Base-by-base conservation (phyloP, 441 rosid genomes). In the Pelargonium fulgidum region DNA sequence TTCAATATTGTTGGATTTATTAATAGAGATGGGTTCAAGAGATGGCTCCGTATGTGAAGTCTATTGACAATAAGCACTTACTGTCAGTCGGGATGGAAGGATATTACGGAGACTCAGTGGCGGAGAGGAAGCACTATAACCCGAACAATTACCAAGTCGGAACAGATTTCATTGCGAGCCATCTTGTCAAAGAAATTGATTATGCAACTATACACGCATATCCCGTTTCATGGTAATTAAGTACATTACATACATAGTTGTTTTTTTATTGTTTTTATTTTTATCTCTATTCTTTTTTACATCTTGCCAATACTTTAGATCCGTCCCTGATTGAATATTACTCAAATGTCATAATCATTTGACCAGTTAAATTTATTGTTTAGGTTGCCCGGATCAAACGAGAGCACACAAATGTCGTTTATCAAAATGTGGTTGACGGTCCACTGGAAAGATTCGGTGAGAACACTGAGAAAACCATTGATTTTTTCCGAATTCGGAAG, bases 151-250 rank as follows among this genome's bases (percentile, higher is more conserved):
- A 75, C 68, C 78, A 73, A 77, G 80, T 81, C 4, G 80, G 81
- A 12, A 79, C 84, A 3, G 84, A 76, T 68, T 80, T 74, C 63
- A 72, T 82, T 45, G 68, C 39, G 68, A 80, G 62, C 74, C 67
- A 82, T 67, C 79, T 69, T 16, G 44, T 76, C n/a, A 50, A 42
- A 13, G 80, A 73, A 58, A 82, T 82, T 16, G 82, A 82, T 72
- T 82, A 80, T 12, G 68, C 79, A 13, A 80, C 82, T 1, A 76
- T 80, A 10, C 86, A 82, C n/a, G 82, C 82, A 13, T 82, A 80
- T 68, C 82, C 84, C 62, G 82, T 74, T 26, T 29, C 69, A 26
- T 82, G 82, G 83, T 83, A 65, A 48, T 42, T 45, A 11, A 59
- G 17, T 26, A 10, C 20, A 42, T 12, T 26, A 36, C 45, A 36